These are phyloP conservation scores for Zalerion maritima DNA, from an alignment of 495 filamentous ascomycete species.

Conservation along the genomic window DNA sequence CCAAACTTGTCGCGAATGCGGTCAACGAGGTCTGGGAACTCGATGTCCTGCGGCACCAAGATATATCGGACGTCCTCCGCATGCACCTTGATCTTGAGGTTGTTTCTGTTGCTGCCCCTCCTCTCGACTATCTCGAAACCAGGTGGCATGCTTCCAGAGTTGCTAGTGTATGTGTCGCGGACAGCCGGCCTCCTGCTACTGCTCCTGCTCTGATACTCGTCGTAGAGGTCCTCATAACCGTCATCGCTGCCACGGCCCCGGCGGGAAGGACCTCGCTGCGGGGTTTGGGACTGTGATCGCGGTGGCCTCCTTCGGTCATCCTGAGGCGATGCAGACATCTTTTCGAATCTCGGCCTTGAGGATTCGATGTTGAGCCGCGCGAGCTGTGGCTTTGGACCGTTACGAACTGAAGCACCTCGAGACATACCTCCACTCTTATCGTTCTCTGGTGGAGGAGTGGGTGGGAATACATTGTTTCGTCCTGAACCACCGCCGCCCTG, in stretches of 20 bases:
- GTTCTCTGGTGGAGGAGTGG: constrained; percentile 85
- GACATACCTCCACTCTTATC: constrained; percentile 39
- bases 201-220: too few relatives aligned
- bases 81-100: constrained; percentile 85
- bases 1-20: constrained; percentile 76
- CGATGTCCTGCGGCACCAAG: constrained; percentile 60
- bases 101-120: constrained; percentile 26
- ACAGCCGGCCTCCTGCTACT: too few relatives aligned
- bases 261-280: constrained; percentile 28
- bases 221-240: constrained; percentile 55
- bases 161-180: too few relatives aligned
- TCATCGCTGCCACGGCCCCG: constrained; percentile 62
- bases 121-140: constrained; percentile 68
- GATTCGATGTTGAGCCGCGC: constrained; percentile 40
- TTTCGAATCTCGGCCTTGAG: constrained; percentile 33
- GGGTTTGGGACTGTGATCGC: constrained; percentile 21
- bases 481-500: too few relatives aligned
- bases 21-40: constrained; percentile 59
- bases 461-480: constrained; percentile 89
- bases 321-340: constrained; percentile 26
- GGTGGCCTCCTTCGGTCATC: constrained; percentile 23
- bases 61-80: constrained; percentile 87
- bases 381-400: constrained; percentile 36
- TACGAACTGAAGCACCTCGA: constrained; percentile 39
- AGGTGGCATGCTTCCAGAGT: constrained; percentile 52